phyloP scores from a whole-genome alignment of 768 basidiomycete genomes.

The Termitomyces sp. region DNA sequence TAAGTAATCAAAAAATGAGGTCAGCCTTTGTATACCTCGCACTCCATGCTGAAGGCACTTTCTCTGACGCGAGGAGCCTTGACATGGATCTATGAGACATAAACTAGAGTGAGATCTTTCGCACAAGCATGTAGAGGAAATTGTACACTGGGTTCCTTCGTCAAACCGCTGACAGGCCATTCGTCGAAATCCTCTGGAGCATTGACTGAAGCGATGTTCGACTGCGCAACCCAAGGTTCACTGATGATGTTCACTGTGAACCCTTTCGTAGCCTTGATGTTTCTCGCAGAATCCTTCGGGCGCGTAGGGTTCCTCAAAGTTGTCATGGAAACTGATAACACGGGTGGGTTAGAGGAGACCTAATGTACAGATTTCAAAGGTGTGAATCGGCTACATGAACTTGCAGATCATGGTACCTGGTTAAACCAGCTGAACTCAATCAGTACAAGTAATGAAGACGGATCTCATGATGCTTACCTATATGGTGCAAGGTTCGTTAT shows the following conservation, averaged over 20 bases:
- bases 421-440: slow-evolving; percentile 35
- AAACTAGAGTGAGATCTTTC: not conserved
- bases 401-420: slow-evolving; percentile 16
- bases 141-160: slow-evolving; percentile 49
- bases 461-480: slow-evolving; percentile 21
- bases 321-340: slow-evolving; percentile 45
- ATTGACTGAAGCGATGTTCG: slow-evolving; percentile 48
- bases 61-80: slow-evolving; percentile 55
- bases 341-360: slow-evolving; percentile 55
- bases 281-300: slow-evolving; percentile 56
- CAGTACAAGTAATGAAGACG: not conserved
- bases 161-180: slow-evolving; percentile 60
- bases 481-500: slow-evolving; percentile 58
- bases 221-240: slow-evolving; percentile 57
- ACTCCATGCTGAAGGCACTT: slow-evolving; percentile 61
- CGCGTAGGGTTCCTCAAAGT: slow-evolving; percentile 9
- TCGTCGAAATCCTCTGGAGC: slow-evolving; percentile 47
- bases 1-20: not conserved
- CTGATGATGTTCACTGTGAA: slow-evolving; percentile 76
- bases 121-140: not conserved
- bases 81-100: slow-evolving; percentile 30
- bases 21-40: slow-evolving; percentile 28
- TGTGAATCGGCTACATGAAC: not conserved
- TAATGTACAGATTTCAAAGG: slow-evolving; percentile 23
- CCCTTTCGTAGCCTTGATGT: slow-evolving; percentile 57